These are phyloP conservation scores for Multifurca ochricompacta DNA, from an alignment of 768 basidiomycete genomes.

Conservation along the genomic window DNA sequence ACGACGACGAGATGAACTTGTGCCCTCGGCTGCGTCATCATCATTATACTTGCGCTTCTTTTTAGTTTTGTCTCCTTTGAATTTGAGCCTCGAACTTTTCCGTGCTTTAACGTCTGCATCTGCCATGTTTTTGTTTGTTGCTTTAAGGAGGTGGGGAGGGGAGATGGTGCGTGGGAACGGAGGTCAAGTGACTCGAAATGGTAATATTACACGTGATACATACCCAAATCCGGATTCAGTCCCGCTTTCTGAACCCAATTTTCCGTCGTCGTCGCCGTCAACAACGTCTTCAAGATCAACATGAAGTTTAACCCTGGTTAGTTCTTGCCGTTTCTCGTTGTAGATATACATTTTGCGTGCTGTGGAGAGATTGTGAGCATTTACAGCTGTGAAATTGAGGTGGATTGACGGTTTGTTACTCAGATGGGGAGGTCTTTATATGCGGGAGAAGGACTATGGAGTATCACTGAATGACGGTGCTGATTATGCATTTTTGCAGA, in stretches of 20 bases:
- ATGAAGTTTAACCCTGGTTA: constrained; percentile 82
- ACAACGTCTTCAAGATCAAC: constrained; percentile 51
- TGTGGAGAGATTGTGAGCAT: constrained; percentile 23
- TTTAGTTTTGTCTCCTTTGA: constrained; percentile 81
- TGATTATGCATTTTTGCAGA: constrained; percentile 38
- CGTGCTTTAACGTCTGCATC: constrained; percentile 9
- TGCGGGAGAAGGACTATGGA: background rate
- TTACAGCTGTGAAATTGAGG: constrained; percentile 28
- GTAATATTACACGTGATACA: constrained; percentile 11
- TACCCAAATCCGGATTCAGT: constrained; percentile 15
- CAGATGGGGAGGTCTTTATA: constrained; percentile 7
- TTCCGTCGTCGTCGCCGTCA: constrained; percentile 39
- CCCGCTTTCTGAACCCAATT: constrained; percentile 16
- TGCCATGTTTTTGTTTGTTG: constrained; percentile 29
- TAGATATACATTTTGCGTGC: constrained; percentile 18
- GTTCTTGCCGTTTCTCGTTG: constrained; percentile 32
- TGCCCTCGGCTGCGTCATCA: constrained; percentile 38
- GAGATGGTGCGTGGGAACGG: constrained; percentile 25
- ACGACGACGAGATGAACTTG: constrained; percentile 35
- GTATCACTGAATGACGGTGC: constrained; percentile 28
- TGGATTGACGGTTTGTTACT: constrained; percentile 45
- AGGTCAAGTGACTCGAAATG: background rate
- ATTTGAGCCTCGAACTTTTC: constrained; percentile 53
- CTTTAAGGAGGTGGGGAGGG: background rate
- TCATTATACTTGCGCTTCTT: constrained; percentile 72